A percentile compares a stretch with the other conserved stretches of the same genome.
Evolutionary conservation across 257 asterid genomes (phyloP).

Genomic region (Marsdenia floribunda): DNA sequence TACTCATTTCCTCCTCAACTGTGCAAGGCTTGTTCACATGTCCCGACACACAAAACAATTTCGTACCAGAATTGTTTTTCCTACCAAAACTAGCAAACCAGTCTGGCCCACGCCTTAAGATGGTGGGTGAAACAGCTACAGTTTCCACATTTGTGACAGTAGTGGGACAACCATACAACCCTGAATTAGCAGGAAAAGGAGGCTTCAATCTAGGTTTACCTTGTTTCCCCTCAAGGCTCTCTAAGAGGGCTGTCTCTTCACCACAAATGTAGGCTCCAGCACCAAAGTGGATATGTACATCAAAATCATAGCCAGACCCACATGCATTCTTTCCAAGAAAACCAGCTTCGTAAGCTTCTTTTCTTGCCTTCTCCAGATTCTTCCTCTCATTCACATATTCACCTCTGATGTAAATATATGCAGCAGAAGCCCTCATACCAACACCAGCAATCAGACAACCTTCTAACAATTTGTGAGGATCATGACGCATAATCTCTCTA

Average conservation of each 20-base stretch:
- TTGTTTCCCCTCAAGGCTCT: conserved; percentile 99
- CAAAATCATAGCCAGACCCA: conserved; percentile 95
- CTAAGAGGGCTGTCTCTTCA: conserved; percentile 97
- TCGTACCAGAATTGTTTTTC: conserved; percentile 92
- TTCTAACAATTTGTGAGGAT: conserved; percentile 94
- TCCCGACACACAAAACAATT: conserved; percentile 89
- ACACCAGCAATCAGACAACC: conserved; percentile 98
- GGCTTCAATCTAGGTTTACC: conserved; percentile 99
- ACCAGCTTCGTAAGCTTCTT: conserved; percentile 93
- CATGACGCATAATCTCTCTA: conserved; percentile 98
- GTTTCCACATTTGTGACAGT: conserved; percentile 98
- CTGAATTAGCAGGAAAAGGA: conserved; percentile 97
- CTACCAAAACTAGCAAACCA: conserved; percentile 98
- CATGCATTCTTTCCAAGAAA: conserved; percentile 92
- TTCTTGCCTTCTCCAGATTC: conserved; percentile 82
- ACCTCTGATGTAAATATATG: conserved; percentile 91
- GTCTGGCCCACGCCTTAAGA: conserved; percentile 95
- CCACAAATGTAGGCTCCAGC: conserved; percentile 99
- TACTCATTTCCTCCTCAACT: conserved; percentile 99
- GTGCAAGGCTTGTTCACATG: conserved; percentile 99
- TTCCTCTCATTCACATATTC: conserved; percentile 91
- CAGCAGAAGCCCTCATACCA: conserved; percentile 97
- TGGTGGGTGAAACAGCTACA: conserved; percentile 97
- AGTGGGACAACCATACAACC: conserved; percentile 95
- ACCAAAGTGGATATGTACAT: conserved; percentile 90